phyloP scores from a whole-genome alignment of 106 monocot species.

The Dendrobium catenatum region DNA sequence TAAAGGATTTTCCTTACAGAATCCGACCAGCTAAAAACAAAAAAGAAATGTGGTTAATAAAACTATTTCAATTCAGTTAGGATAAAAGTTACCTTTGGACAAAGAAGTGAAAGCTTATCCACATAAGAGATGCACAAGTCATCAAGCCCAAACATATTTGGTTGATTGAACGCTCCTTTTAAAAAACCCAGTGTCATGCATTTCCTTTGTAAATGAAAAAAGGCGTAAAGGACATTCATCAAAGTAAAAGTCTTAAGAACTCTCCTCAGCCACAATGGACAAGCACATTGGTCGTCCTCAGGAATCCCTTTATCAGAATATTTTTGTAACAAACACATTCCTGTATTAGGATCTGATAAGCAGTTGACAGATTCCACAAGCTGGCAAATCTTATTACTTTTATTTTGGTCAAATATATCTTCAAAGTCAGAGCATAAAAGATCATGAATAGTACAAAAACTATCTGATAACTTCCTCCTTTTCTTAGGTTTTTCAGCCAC shows the following conservation, averaged over 20 bases:
- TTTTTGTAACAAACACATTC: constrained; percentile 39
- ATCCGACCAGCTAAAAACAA: background rate
- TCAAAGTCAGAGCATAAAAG: constrained; percentile 18
- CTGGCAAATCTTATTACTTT: constrained; percentile 15
- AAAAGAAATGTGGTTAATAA: background rate
- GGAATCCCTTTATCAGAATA: constrained; percentile 10
- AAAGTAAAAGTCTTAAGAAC: constrained; percentile 62
- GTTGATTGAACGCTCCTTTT: constrained; percentile 32
- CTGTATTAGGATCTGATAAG: constrained; percentile 29
- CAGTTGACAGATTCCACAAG: constrained; percentile 30
- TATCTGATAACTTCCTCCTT: constrained; percentile 2
- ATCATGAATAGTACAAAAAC: constrained; percentile 17
- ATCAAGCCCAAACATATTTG: constrained; percentile 28
- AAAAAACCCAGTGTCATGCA: constrained; percentile 38
- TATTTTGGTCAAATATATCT: constrained; percentile 14
- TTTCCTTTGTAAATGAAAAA: constrained; percentile 37
- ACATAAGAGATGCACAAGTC: constrained; percentile 39
- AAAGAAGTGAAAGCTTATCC: constrained; percentile 50
- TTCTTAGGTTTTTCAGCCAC: background rate
- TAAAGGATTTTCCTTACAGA: background rate
- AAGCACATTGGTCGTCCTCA: constrained; percentile 24
- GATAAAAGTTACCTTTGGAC: constrained; percentile 48
- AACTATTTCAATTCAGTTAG: background rate
- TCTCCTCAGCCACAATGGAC: constrained; percentile 72
- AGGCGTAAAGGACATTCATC: constrained; percentile 54